Conservation (phyloP, 2,329 filamentous ascomycete genomes). For the Uncinocarpus reesii region DNA sequence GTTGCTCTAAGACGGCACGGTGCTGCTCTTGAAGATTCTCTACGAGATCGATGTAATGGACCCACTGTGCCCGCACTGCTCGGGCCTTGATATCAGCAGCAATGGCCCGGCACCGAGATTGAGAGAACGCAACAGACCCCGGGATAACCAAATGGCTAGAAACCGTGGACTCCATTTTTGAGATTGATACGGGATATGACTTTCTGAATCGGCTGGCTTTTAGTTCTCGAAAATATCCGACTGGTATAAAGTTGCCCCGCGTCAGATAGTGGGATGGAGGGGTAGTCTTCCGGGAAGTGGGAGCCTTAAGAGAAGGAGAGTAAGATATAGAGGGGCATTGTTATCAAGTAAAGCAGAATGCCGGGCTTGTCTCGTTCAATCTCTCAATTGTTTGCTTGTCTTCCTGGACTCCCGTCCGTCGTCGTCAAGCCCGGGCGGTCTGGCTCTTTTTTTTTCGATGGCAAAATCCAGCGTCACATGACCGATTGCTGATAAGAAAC, state of each 20-base stretch:
- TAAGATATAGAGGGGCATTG: background rate
- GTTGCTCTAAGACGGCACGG: conserved; percentile 45
- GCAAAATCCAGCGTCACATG: background rate
- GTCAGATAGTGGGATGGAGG: conserved; percentile 6
- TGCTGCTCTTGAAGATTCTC: conserved; percentile 40
- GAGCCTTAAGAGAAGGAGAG: background rate
- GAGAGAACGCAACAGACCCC: conserved; percentile 38
- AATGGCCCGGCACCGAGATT: conserved; percentile 36
- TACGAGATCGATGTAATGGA: conserved; percentile 57
- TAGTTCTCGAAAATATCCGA: background rate
- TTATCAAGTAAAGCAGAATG: background rate
- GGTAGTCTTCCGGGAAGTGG: background rate
- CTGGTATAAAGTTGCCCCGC: conserved; percentile 8
- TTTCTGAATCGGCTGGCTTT: background rate
- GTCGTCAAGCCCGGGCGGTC: background rate
- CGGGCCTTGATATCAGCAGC: conserved; percentile 34
- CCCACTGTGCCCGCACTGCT: conserved; percentile 39
- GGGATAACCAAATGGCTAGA: conserved; percentile 30
- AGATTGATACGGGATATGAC: background rate
- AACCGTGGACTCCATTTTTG: conserved; percentile 28
- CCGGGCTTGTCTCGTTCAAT: background rate
- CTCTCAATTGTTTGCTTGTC: background rate
- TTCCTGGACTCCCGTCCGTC: background rate
- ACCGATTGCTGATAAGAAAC: background rate
- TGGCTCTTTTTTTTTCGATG: background rate